These are phyloP conservation scores for Xylaria sp. DNA, from an alignment of 2,329 filamentous ascomycete species.

Conservation along the genomic window DNA sequence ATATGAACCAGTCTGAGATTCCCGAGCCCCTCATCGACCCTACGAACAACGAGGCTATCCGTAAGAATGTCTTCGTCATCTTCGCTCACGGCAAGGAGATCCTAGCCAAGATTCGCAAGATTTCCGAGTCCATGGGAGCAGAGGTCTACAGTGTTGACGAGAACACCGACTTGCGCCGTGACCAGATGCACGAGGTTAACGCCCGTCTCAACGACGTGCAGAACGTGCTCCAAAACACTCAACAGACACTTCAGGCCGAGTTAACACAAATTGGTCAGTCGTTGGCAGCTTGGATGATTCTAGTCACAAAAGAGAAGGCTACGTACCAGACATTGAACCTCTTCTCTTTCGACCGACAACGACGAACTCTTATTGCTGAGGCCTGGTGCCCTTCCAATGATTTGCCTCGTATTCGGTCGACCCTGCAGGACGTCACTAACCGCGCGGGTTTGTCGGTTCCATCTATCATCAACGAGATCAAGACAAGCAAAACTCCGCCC, in stretches of 20 bases:
- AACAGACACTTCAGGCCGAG: constrained; percentile 91
- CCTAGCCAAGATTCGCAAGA: constrained; percentile 98
- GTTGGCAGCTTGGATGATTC: constrained; percentile 95
- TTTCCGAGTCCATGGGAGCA: constrained; percentile 95
- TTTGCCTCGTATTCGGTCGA: constrained; percentile 87
- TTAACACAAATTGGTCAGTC: constrained; percentile 92
- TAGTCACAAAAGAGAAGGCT: constrained; percentile 98
- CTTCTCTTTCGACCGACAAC: constrained; percentile 95
- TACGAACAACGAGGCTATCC: constrained; percentile 86
- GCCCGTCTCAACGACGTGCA: constrained; percentile 88
- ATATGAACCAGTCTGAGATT: constrained; percentile 99
- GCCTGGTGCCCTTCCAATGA: constrained; percentile 97
- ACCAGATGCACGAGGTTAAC: constrained; percentile 98
- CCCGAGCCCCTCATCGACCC: constrained; percentile 92
- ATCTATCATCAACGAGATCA: constrained; percentile 98
- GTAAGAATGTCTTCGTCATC: constrained; percentile 99
- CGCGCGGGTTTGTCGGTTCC: constrained; percentile 95
- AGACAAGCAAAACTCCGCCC: constrained; percentile 95
- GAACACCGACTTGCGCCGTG: constrained; percentile 92
- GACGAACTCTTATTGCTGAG: constrained; percentile 96
- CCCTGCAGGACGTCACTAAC: constrained; percentile 95
- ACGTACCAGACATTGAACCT: constrained; percentile 95
- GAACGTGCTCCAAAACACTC: constrained; percentile 94
- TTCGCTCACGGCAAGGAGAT: constrained; percentile 99
- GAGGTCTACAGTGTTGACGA: constrained; percentile 97